Evolutionary conservation across 1,139 yeast species (phyloP).

Genomic region (Yamadazyma aaseri): DNA sequence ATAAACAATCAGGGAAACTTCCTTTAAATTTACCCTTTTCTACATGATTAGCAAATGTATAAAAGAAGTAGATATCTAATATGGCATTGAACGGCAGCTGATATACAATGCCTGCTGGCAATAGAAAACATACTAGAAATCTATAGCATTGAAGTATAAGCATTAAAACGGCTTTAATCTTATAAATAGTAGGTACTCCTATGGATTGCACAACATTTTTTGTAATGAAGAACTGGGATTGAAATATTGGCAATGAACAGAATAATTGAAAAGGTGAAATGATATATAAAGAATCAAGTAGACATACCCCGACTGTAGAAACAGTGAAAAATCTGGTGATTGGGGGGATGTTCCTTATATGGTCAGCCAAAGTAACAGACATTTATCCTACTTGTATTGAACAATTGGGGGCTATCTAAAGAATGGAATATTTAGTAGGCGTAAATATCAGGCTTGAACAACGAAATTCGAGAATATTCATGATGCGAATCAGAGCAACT

Average conservation of each 20-base stretch:
- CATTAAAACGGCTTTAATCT: background rate
- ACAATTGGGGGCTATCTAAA: too few relatives aligned
- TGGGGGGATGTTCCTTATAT: conserved; percentile 41
- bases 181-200: background rate
- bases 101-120: conserved; percentile 34
- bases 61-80: conserved; percentile 56
- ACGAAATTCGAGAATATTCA: too few relatives aligned
- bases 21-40: conserved; percentile 54
- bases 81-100: conserved; percentile 45
- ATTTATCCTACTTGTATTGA: too few relatives aligned
- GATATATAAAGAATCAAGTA: conserved; percentile 22
- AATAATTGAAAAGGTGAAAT: conserved; percentile 12
- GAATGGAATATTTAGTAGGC: too few relatives aligned
- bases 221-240: background rate
- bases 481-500: too few relatives aligned
- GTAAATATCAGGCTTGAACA: too few relatives aligned
- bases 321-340: conserved; percentile 48
- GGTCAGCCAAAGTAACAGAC: conserved; percentile 24
- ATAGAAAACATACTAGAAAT: conserved; percentile 48
- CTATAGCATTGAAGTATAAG: conserved; percentile 38
- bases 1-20: conserved; percentile 55
- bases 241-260: conserved; percentile 4
- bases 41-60: conserved; percentile 55
- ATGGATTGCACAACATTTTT: background rate
- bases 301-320: conserved; percentile 31